Percentiles rank a stretch among this genome's conserved stretches.
Conservation (phyloP, 805 yeast species). For the Candida ortonii region DNA sequence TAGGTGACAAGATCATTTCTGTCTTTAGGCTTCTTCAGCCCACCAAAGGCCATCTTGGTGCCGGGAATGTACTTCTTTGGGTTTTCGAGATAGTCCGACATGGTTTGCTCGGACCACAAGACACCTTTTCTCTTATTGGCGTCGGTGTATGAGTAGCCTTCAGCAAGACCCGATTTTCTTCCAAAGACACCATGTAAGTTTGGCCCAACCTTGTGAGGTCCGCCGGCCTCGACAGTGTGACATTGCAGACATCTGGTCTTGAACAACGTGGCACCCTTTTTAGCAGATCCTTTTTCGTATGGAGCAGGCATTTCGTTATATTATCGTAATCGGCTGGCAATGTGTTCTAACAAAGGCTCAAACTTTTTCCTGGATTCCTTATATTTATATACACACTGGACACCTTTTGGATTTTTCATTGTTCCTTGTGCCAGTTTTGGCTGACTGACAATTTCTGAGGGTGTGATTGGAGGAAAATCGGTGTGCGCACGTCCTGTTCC, state of each 20-base stretch:
- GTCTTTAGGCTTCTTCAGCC: slow-evolving; percentile 98
- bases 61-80: slow-evolving; percentile 99
- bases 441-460: slow-evolving; percentile 16
- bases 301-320: slow-evolving; percentile 42
- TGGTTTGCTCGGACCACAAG: slow-evolving; percentile 78
- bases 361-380: too few relatives aligned
- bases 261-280: slow-evolving; percentile 97
- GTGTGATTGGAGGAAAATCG: too few relatives aligned
- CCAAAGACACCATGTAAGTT: slow-evolving; percentile 94
- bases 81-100: slow-evolving; percentile 95
- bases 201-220: slow-evolving; percentile 99
- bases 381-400: too few relatives aligned
- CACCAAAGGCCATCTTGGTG: slow-evolving; percentile 99
- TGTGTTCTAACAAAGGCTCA: too few relatives aligned
- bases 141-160: slow-evolving; percentile 94
- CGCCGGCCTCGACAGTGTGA: slow-evolving; percentile 95
- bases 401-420: too few relatives aligned
- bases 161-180: slow-evolving; percentile 88
- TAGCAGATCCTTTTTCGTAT: slow-evolving; percentile 56
- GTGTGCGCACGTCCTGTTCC: too few relatives aligned
- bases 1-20: slow-evolving; percentile 94
- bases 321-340: too few relatives aligned
- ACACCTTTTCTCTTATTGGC: slow-evolving; percentile 98
- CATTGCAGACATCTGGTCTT: slow-evolving; percentile 99
- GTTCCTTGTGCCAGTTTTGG: slow-evolving; percentile 9